Evolutionary conservation across 805 yeast species (phyloP), one percentile per base, ranked within the genome.

Genomic region (Hyphopichia homilentoma): DNA sequence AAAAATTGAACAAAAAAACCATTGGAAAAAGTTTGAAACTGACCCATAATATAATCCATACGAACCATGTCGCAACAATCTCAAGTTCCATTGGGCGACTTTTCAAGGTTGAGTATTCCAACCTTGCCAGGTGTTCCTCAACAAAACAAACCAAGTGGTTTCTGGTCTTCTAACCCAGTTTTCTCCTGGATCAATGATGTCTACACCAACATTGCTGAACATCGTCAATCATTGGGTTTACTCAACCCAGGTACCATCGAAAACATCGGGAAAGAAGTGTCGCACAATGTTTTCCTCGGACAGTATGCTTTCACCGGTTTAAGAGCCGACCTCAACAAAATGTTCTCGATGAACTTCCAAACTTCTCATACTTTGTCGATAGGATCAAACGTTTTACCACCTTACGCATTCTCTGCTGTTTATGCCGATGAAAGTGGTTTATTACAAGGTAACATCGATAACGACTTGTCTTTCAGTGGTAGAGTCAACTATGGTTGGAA

Each of bases 241-340:
- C 66, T 77, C 49, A 86, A 88, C 67, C 98, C 98, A 36, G 97
- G 97, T 47, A 83, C 96, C 44, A 78, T 87, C 60, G 97, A 89
- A 70, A 86, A 87, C 68, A 70, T 90, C 60, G 82, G 81, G 69
- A 85, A 86, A 67, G 98, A 93, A 68, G 97, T 88, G 38, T 70
- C 89, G 43, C 82, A 89, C 64, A 97, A 90, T 57, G 97, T 90
- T 20, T 87, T 93, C 57, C 73, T 88, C 50, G 79, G 76, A 54
- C 95, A 88, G 57, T 84, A 85, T 68, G 80, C 82, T 63, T 90
- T 90, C 74, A 82, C 95, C 24, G 98, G 98, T 38, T 75, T 93
- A 54, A 84, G 96, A 59, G 98, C 97, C 36, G 98, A 93, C 62
- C 76, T 93, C 50, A 84, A 86, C 68, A 90, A 90, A 73, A 86